Evolutionary conservation across 2,329 filamentous ascomycete species (phyloP), one percentile per base, ranked within the genome.

Genomic region (Thermomyces lanuginosus): DNA sequence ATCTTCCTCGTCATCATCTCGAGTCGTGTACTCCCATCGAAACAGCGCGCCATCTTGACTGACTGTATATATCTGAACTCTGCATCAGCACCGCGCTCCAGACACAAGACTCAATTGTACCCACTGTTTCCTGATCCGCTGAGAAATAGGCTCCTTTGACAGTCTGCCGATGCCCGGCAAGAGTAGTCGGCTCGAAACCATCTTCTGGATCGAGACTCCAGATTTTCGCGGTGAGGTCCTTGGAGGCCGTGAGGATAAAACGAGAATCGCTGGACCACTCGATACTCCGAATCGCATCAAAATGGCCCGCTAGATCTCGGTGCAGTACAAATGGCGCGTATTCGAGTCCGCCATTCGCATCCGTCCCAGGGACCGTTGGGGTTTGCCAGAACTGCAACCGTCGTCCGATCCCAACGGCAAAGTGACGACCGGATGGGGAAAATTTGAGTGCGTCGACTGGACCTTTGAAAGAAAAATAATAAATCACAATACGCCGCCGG

Each of bases 41-140:
- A 95, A 95, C 1, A 95, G 66, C 2, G 89, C 84, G n/a, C 89
- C 91, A 51, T 98, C 91, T 51, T 91, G 91, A 55, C 86, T 93
- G 37, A 92, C 72, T 0, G 89, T 95, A 49, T 89, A 98, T 28
- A 98, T 92, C 25, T 63, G 39, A 8, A 5, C 17, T 6, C 22
- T 7, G 21, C 13, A 14, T 37, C 21, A 38, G 31, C 22, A 17
- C 8, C 7, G n/a, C 10, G 23, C 16, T 17, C 18, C 5, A 12
- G 4, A 23, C 6, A 15, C 6, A 13, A 11, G 7, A 7, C 11
- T 13, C 13, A 8, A 8, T 16, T 6, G 19, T 23, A 11, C 55
- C 38, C 40, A 63, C 59, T 22, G 72, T 81, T 56, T 98, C 91
- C 49, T 98, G 89, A 41, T 92, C 75, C 35, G 77, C 74, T 1